Evolutionary conservation across 371 early-diverging fungal species (phyloP).

Genomic region (Mucor mucedo): DNA sequence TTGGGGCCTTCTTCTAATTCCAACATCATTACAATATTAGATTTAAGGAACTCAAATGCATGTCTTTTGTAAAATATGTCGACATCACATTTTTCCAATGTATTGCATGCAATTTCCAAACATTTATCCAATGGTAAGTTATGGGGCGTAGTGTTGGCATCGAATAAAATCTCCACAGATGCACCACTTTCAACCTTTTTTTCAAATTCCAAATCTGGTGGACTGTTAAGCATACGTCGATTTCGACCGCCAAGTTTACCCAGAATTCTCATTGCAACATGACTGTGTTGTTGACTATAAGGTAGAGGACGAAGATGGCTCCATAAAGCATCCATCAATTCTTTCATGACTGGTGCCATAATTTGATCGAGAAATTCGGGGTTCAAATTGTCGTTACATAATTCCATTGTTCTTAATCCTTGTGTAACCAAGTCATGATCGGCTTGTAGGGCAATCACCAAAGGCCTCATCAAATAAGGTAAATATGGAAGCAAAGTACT

Average conservation of each 20-base stretch:
- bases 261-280: constrained; percentile 90
- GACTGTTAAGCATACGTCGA: constrained; percentile 75
- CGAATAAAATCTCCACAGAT: constrained; percentile 66
- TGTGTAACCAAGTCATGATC: constrained; percentile 93
- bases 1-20: constrained; percentile 69
- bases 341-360: constrained; percentile 90
- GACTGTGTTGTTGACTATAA: constrained; percentile 81
- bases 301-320: constrained; percentile 87
- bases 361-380: constrained; percentile 97
- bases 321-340: constrained; percentile 93
- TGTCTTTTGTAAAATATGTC: constrained; percentile 63
- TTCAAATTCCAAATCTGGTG: constrained; percentile 60
- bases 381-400: constrained; percentile 97
- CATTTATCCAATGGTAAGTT: constrained; percentile 62
- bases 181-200: constrained; percentile 62
- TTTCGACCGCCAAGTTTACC: constrained; percentile 98
- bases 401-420: constrained; percentile 95
- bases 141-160: constrained; percentile 58
- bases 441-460: constrained; percentile 91
- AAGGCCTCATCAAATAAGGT: constrained; percentile 95
- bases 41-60: constrained; percentile 75
- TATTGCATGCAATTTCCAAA: constrained; percentile 59
- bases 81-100: constrained; percentile 60
- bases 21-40: constrained; percentile 71
- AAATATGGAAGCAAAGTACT: constrained; percentile 94